Evolutionary conservation across 108 stramenopile genomes (phyloP).

Genomic region (Stephanodiscus triporus): DNA sequence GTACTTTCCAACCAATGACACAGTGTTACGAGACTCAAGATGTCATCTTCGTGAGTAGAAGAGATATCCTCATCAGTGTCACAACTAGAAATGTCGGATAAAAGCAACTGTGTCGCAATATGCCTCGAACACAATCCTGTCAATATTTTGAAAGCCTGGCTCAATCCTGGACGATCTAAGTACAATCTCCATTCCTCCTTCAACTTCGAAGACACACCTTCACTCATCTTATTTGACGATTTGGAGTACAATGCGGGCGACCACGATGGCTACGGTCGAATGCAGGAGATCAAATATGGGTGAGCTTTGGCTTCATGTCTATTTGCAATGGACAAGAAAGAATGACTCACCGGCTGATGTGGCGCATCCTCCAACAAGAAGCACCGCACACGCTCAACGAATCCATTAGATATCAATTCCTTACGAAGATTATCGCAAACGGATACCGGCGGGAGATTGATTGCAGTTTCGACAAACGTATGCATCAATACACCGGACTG

Average conservation of each 20-base stretch:
- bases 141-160: constrained; percentile 66
- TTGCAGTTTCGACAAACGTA: constrained; percentile 74
- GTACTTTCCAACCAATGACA: constrained; percentile 90
- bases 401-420: constrained; percentile 69
- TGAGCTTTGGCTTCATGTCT: background rate
- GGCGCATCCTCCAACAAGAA: constrained; percentile 67
- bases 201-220: constrained; percentile 1
- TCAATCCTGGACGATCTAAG: constrained; percentile 62
- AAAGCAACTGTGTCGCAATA: constrained; percentile 52
- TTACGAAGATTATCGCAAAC: constrained; percentile 76
- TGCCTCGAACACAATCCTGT: constrained; percentile 70
- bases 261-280: constrained; percentile 58
- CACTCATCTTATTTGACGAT: background rate
- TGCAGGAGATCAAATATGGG: background rate
- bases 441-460: constrained; percentile 71
- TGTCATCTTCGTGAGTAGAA: constrained; percentile 11
- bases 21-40: constrained; percentile 40
- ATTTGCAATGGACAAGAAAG: background rate
- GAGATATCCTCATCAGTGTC: background rate
- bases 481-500: background rate
- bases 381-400: constrained; percentile 54
- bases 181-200: constrained; percentile 62
- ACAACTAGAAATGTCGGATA: constrained; percentile 10
- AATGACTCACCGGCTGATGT: constrained; percentile 37
- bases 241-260: constrained; percentile 72